Conservation (phyloP, 805 yeast species). For the Sugiyamaella mastotermitis region DNA sequence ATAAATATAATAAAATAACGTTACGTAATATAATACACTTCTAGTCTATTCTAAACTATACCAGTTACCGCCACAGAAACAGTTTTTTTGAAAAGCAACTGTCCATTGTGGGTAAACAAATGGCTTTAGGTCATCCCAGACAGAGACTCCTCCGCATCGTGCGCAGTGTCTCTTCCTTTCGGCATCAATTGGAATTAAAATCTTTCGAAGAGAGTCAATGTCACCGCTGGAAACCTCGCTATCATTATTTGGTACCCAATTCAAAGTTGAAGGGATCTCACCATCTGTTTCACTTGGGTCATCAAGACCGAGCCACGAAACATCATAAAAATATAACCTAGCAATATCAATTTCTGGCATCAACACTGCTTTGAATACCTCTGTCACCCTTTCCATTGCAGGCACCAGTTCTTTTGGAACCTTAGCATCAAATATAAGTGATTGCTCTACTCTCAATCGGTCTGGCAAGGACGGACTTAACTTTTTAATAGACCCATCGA, state of each 20-base stretch:
- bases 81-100: constrained; percentile 62
- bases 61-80: constrained; percentile 80
- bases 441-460: constrained; percentile 52
- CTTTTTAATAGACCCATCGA: constrained; percentile 33
- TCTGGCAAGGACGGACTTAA: constrained; percentile 27
- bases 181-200: constrained; percentile 34
- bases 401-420: constrained; percentile 41
- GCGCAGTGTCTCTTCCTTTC: constrained; percentile 35
- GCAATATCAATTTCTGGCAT: constrained; percentile 44
- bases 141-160: constrained; percentile 48
- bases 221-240: constrained; percentile 2
- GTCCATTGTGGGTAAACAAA: constrained; percentile 40
- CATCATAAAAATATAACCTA: constrained; percentile 56
- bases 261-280: not conserved
- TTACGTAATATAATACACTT: not conserved
- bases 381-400: constrained; percentile 35
- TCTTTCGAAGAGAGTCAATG: constrained; percentile 34
- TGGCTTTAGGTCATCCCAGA: constrained; percentile 33
- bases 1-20: no score
- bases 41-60: no score
- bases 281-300: constrained; percentile 27
- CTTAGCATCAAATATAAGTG: constrained; percentile 54
- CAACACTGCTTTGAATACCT: constrained; percentile 40
- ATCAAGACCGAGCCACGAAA: constrained; percentile 53
- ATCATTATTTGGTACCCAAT: not conserved